These are phyloP conservation scores for Clarireedia sp. DNA, from an alignment of 2,329 filamentous ascomycete species.

Conservation along the genomic window DNA sequence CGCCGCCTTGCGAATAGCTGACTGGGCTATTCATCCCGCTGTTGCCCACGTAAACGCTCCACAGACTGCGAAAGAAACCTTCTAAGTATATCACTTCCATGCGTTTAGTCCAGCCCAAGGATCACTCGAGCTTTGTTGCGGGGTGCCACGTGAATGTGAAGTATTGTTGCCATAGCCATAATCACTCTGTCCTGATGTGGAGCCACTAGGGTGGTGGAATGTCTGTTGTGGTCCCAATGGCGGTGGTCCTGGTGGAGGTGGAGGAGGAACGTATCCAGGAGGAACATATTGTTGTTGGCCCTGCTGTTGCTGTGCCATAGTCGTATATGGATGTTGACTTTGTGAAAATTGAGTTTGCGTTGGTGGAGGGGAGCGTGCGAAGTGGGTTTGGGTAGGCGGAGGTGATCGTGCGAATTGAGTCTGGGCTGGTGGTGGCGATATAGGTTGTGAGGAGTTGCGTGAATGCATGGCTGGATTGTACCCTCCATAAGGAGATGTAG, in stretches of 20 bases:
- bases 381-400: constrained; percentile 53
- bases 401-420: constrained; percentile 40
- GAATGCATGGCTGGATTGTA: constrained; percentile 34
- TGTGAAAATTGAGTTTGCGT: constrained; percentile 39
- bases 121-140: constrained; percentile 37
- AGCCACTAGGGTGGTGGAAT: constrained; percentile 35
- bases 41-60: not conserved
- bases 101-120: constrained; percentile 58
- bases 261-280: constrained; percentile 58
- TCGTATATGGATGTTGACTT: constrained; percentile 22
- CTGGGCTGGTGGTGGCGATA: constrained; percentile 41
- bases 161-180: constrained; percentile 39
- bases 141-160: constrained; percentile 26
- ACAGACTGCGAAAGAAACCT: not conserved
- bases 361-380: constrained; percentile 36
- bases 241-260: constrained; percentile 57
- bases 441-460: constrained; percentile 25
- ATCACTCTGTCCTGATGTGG: constrained; percentile 43
- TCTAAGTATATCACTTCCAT: constrained; percentile 18
- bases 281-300: constrained; percentile 42
- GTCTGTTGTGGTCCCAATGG: constrained; percentile 42
- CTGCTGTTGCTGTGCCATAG: constrained; percentile 30
- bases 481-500: constrained; percentile 38
- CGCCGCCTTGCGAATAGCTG: not conserved
- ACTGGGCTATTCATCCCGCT: not conserved